Evolutionary conservation across 495 filamentous ascomycete species (phyloP).

Genomic region (Penicillium mononematosum): DNA sequence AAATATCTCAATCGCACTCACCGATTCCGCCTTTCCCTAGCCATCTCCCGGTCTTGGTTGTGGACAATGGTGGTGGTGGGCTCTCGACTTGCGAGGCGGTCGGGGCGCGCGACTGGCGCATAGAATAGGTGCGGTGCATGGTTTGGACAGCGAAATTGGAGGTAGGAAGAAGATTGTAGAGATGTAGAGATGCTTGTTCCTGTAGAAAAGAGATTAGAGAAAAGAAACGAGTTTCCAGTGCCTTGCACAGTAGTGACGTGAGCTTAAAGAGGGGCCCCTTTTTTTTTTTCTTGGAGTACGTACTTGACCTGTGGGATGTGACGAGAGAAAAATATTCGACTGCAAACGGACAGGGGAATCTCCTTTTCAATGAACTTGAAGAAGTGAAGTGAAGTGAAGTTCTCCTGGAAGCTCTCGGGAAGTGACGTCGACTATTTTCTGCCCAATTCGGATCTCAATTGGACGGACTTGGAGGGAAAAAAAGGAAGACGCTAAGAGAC

Average conservation of each 20-base stretch:
- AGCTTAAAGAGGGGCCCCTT: slow-evolving; percentile 21
- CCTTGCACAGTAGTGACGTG: slow-evolving; percentile 48
- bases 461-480: background rate
- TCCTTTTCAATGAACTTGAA: background rate
- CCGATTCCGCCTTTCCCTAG: slow-evolving; percentile 84
- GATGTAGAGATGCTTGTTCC: slow-evolving; percentile 16
- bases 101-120: slow-evolving; percentile 93
- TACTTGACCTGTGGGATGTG: slow-evolving; percentile 23
- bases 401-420: slow-evolving; percentile 15
- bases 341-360: slow-evolving; percentile 32
- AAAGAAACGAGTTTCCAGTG: slow-evolving; percentile 18
- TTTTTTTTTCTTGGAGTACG: slow-evolving; percentile 8
- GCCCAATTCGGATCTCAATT: background rate
- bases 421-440: slow-evolving; percentile 43
- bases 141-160: slow-evolving; percentile 2
- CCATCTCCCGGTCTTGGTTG: slow-evolving; percentile 83
- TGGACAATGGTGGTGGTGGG: slow-evolving; percentile 86
- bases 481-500: background rate
- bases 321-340: slow-evolving; percentile 21
- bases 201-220: slow-evolving; percentile 20
- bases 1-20: slow-evolving; percentile 48
- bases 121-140: slow-evolving; percentile 99
- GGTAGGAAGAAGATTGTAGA: slow-evolving; percentile 9
- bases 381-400: background rate
- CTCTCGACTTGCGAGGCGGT: slow-evolving; percentile 89